phyloP scores from a whole-genome alignment of 495 filamentous ascomycete species.

The Daldinia concentrica region DNA sequence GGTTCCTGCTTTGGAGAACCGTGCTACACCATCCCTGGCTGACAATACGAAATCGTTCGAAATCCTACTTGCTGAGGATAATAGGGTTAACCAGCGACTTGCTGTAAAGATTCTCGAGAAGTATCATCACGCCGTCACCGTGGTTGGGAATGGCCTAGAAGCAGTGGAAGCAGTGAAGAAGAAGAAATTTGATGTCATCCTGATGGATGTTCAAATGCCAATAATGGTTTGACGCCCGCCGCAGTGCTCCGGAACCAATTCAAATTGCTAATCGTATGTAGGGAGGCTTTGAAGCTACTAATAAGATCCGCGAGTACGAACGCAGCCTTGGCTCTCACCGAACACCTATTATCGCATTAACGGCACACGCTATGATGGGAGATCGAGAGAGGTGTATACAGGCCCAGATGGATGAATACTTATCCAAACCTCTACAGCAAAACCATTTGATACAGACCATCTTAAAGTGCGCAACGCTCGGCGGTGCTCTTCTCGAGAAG shows the following conservation, averaged over 20 bases:
- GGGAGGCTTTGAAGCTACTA: constrained; percentile 98
- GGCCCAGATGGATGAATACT: constrained; percentile 98
- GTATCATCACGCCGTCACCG: constrained; percentile 95
- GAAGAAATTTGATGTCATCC: constrained; percentile 92
- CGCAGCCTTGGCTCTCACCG: constrained; percentile 76
- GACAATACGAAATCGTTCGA: constrained; percentile 97
- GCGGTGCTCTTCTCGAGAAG: constrained; percentile 83
- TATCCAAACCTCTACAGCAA: constrained; percentile 97
- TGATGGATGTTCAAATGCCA: constrained; percentile 99
- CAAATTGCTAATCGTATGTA: constrained; percentile 51
- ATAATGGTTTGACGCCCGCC: constrained; percentile 73
- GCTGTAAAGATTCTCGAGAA: constrained; percentile 98
- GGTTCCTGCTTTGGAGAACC: constrained; percentile 95
- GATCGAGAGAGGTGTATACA: constrained; percentile 98
- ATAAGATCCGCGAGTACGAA: constrained; percentile 96
- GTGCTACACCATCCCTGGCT: constrained; percentile 88
- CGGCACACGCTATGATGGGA: constrained; percentile 98
- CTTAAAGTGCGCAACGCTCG: constrained; percentile 91
- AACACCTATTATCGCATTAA: constrained; percentile 96
- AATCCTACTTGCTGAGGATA: constrained; percentile 96
- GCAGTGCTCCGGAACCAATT: background rate
- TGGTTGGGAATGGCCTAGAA: constrained; percentile 93
- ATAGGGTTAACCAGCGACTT: constrained; percentile 94
- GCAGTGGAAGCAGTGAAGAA: constrained; percentile 89
- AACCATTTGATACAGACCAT: constrained; percentile 99